A percentile compares a stretch with the other conserved stretches of the same genome.
Conservation (phyloP, 2,329 filamentous ascomycete species). For the Trichothecium roseum region DNA sequence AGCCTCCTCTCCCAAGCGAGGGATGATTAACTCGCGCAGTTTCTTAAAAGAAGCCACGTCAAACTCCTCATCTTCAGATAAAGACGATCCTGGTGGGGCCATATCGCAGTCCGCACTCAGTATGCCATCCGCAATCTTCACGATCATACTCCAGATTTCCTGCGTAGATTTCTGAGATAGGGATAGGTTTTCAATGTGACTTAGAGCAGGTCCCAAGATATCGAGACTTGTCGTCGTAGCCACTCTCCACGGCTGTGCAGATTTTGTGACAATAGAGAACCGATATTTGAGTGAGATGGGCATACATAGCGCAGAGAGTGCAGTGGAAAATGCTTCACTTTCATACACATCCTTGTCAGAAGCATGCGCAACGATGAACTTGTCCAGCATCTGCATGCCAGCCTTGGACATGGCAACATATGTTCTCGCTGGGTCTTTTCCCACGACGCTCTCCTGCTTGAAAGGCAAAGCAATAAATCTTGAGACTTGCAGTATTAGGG, state of each 20-base stretch:
- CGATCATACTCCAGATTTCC: constrained; percentile 60
- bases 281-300: constrained; percentile 73
- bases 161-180: constrained; percentile 35
- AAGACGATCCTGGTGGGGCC: constrained; percentile 32
- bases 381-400: constrained; percentile 61
- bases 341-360: constrained; percentile 57
- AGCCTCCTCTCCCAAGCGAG: constrained; percentile 53
- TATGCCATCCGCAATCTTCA: constrained; percentile 58
- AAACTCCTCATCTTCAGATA: constrained; percentile 64
- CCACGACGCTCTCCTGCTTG: constrained; percentile 19
- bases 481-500: constrained; percentile 59
- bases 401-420: constrained; percentile 85
- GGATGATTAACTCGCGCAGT: constrained; percentile 63
- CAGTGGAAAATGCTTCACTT: constrained; percentile 54
- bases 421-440: constrained; percentile 48
- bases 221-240: constrained; percentile 62
- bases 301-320: constrained; percentile 55
- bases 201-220: constrained; percentile 56
- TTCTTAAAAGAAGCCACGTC: constrained; percentile 66
- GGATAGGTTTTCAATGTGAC: constrained; percentile 41
- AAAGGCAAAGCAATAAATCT: constrained; percentile 65
- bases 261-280: constrained; percentile 62
- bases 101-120: constrained; percentile 50
- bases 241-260: constrained; percentile 65
- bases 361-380: constrained; percentile 48